Evolutionary conservation across 768 basidiomycete species (phyloP).

Genomic region (Russula griseocarnosa): DNA sequence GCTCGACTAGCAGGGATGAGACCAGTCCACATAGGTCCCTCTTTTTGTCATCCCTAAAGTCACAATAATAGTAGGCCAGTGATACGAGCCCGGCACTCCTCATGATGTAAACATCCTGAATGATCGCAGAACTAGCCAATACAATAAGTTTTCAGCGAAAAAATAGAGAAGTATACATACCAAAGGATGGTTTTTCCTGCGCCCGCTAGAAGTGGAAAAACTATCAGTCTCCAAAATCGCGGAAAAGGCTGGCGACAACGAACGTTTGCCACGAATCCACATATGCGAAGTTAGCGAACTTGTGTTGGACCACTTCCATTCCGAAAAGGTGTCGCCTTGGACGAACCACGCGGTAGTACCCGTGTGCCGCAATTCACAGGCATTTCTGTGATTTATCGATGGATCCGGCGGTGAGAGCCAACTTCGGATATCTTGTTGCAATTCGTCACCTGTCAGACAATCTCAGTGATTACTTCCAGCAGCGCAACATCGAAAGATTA

Average conservation of each 20-base stretch:
- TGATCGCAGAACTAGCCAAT: background rate
- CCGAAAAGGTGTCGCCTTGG: background rate
- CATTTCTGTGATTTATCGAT: background rate
- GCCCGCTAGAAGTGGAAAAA: background rate
- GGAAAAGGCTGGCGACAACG: background rate
- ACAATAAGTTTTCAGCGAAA: background rate
- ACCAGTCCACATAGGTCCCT: too few relatives aligned
- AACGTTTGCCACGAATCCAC: background rate
- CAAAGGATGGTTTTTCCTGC: background rate
- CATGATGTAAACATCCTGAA: background rate
- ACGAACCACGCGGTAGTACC: background rate
- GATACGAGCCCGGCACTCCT: background rate
- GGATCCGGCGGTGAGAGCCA: background rate
- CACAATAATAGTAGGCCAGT: too few relatives aligned
- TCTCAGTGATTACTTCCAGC: background rate
- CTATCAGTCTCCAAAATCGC: background rate
- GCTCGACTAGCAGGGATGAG: background rate
- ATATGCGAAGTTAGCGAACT: background rate
- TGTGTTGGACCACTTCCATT: background rate
- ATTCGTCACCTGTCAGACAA: background rate
- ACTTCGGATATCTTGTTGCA: background rate
- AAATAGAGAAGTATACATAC: background rate
- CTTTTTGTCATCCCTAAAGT: too few relatives aligned
- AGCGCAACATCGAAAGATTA: background rate
- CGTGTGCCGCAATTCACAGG: background rate